These are phyloP conservation scores for Tylopilus cervinicoccineus DNA, from an alignment of 768 basidiomycete genomes.

Conservation along the genomic window DNA sequence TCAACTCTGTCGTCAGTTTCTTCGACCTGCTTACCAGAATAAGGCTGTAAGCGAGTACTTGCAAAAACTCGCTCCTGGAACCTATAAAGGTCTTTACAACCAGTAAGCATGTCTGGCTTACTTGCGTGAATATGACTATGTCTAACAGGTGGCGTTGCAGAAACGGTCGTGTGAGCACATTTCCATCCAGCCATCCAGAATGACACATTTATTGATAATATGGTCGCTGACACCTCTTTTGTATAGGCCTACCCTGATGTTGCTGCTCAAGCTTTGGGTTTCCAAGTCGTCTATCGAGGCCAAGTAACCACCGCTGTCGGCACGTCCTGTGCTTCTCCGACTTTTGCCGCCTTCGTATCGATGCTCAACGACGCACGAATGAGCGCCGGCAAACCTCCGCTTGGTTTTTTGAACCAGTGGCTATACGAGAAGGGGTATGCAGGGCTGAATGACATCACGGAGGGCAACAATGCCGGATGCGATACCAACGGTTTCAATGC, in stretches of 20 bases:
- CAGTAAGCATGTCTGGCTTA: constrained; percentile 32
- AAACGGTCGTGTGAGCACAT: constrained; percentile 49
- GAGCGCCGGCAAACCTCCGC: constrained; percentile 34
- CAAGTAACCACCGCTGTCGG: constrained; percentile 42
- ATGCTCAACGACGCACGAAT: constrained; percentile 64
- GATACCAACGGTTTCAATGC: constrained; percentile 64
- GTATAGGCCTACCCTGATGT: constrained; percentile 61
- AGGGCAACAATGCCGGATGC: constrained; percentile 55
- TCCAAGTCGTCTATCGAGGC: constrained; percentile 46
- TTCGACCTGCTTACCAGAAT: constrained; percentile 52
- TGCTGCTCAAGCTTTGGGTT: constrained; percentile 51
- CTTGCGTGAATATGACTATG: neutral
- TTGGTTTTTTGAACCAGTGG: constrained; percentile 70
- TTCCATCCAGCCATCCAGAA: too few species aligned
- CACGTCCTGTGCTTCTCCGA: constrained; percentile 62
- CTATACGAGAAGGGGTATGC: constrained; percentile 39
- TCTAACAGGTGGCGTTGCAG: constrained; percentile 24
- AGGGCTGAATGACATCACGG: constrained; percentile 54
- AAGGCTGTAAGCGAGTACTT: constrained; percentile 43
- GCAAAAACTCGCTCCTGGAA: constrained; percentile 39
- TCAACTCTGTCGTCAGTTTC: constrained; percentile 35
- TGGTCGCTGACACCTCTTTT: neutral
- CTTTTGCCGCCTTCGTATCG: constrained; percentile 60
- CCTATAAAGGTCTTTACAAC: constrained; percentile 59
- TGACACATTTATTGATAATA: too few species aligned